These are phyloP conservation scores for Arabis alpina DNA, from an alignment of 345 rosid species.

Conservation along the genomic window DNA sequence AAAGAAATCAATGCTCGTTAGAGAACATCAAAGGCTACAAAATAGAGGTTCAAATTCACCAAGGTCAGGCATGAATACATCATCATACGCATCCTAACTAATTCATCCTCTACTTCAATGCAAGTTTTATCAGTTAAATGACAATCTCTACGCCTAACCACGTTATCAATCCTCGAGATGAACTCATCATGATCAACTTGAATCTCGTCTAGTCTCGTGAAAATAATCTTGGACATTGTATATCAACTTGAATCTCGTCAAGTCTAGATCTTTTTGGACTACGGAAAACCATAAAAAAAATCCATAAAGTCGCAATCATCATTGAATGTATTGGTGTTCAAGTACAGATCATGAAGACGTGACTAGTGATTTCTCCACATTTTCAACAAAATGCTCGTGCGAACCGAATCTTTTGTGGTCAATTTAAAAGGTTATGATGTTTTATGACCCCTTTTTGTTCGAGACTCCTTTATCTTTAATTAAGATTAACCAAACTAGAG, in stretches of 20 bases:
- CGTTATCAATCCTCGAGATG: not conserved
- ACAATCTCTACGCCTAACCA: not conserved
- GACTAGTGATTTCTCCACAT: slow-evolving; percentile 1
- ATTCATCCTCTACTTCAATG: not conserved
- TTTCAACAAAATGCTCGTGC: slow-evolving; percentile 1
- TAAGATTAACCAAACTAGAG: no score
- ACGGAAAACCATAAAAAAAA: not conserved
- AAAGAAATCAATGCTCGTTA: not conserved
- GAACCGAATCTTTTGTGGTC: slow-evolving; percentile 3
- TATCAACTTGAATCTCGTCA: not conserved
- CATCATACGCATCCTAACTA: not conserved
- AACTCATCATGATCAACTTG: not conserved
- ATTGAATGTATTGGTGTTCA: not conserved
- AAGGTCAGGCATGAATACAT: not conserved
- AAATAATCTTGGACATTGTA: not conserved
- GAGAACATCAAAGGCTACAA: slow-evolving; percentile 1
- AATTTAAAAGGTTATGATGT: no score
- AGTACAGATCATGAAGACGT: not conserved
- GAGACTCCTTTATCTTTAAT: no score
- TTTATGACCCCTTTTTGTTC: no score
- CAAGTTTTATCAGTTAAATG: not conserved
- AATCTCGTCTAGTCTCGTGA: no score
- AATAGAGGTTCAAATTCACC: not conserved
- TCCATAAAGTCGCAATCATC: not conserved
- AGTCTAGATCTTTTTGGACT: not conserved